These are phyloP conservation scores for Suillus bovinus DNA, from an alignment of 768 basidiomycete species.

Conservation along the genomic window DNA sequence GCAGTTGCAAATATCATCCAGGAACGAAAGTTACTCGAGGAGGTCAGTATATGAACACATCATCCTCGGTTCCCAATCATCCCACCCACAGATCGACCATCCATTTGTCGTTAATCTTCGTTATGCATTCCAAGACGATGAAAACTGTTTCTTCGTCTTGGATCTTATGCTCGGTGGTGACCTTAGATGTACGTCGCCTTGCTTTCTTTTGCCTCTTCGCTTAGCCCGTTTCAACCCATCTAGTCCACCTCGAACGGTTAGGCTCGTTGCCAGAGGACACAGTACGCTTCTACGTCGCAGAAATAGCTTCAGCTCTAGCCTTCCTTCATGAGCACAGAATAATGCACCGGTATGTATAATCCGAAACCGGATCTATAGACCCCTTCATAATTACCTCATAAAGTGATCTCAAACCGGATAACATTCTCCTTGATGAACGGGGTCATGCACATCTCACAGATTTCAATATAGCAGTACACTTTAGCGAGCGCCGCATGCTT, in stretches of 20 bases:
- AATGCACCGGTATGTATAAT: constrained; percentile 80
- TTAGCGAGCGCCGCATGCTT: constrained; percentile 76
- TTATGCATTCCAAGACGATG: constrained; percentile 97
- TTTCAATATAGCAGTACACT: constrained; percentile 99
- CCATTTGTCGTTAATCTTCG: constrained; percentile 93
- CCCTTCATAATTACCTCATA: not conserved
- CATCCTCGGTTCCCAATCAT: not conserved
- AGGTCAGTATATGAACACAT: constrained; percentile 50
- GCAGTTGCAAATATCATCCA: constrained; percentile 97
- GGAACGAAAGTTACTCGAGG: constrained; percentile 91
- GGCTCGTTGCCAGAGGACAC: constrained; percentile 73
- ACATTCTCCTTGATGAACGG: constrained; percentile 92
- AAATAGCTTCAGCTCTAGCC: constrained; percentile 83
- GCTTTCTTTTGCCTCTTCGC: not conserved
- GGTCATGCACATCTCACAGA: constrained; percentile 97
- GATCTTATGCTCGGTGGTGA: constrained; percentile 98
- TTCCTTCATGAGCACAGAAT: constrained; percentile 93
- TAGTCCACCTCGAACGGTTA: constrained; percentile 88
- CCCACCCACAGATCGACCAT: constrained; percentile 75
- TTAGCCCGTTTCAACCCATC: not conserved
- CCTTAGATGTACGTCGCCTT: constrained; percentile 73
- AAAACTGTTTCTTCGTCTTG: constrained; percentile 97
- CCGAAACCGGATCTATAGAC: not conserved
- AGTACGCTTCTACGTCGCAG: constrained; percentile 87
- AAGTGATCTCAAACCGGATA: constrained; percentile 98